These are phyloP conservation scores for Cladobotryum mycophilum DNA, from an alignment of 2,329 filamentous ascomycete species.

Conservation along the genomic window DNA sequence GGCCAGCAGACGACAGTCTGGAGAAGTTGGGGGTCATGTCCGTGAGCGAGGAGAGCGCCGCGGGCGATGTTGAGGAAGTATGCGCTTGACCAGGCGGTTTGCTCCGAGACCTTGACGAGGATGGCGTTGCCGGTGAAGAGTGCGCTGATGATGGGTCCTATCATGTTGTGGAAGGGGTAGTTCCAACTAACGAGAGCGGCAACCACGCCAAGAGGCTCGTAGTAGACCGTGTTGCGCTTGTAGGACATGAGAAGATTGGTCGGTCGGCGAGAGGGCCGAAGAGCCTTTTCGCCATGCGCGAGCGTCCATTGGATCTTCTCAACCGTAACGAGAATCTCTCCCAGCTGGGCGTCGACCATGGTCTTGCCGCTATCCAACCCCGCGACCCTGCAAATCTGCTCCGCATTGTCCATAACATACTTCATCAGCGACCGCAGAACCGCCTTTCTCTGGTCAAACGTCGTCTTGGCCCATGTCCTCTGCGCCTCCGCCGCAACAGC, in stretches of 20 bases:
- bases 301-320: conserved; percentile 97
- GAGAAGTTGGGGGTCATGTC: conserved; percentile 73
- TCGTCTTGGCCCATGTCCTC: conserved; percentile 67
- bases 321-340: conserved; percentile 87
- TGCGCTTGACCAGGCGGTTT: conserved; percentile 83
- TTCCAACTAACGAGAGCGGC: conserved; percentile 96
- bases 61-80: conserved; percentile 79
- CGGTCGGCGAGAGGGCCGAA: conserved; percentile 65
- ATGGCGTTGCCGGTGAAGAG: conserved; percentile 89
- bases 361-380: conserved; percentile 96
- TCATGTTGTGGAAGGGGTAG: conserved; percentile 91
- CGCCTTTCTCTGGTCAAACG: conserved; percentile 67
- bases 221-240: conserved; percentile 84
- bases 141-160: conserved; percentile 83
- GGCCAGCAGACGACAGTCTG: conserved; percentile 88
- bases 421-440: conserved; percentile 77
- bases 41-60: conserved; percentile 73
- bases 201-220: conserved; percentile 89
- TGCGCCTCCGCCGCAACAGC: conserved; percentile 70
- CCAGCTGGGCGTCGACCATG: conserved; percentile 85
- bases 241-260: conserved; percentile 94
- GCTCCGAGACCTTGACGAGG: conserved; percentile 89
- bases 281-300: conserved; percentile 75
- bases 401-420: conserved; percentile 82
- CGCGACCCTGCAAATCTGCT: conserved; percentile 75